phyloP scores from a whole-genome alignment of 164 flowering plant genomes.

The Aristolochia fimbriata region DNA sequence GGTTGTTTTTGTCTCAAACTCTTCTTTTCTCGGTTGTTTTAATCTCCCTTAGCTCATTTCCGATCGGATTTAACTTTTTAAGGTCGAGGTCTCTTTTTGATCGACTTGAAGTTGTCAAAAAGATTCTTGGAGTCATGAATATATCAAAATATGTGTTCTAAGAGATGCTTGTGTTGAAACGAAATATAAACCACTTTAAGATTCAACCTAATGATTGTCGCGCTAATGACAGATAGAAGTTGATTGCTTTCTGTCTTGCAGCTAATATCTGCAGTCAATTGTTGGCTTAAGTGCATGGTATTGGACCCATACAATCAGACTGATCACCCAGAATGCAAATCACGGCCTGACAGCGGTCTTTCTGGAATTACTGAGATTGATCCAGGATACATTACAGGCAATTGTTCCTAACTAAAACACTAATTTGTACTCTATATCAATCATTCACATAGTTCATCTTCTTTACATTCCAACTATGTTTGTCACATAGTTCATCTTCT shows the following conservation, averaged over 20 bases:
- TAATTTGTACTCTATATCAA: background rate
- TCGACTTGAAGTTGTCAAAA: too few relatives aligned
- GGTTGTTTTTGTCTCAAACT: background rate
- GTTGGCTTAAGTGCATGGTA: slow-evolving; percentile 95
- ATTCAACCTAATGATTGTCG: too few relatives aligned
- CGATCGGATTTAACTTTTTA: too few relatives aligned
- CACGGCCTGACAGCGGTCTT: slow-evolving; percentile 97
- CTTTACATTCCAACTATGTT: too few relatives aligned
- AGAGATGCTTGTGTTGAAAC: too few relatives aligned
- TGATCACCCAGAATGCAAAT: slow-evolving; percentile 93
- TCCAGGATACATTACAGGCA: slow-evolving; percentile 97
- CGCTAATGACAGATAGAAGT: too few relatives aligned
- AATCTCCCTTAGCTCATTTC: background rate
- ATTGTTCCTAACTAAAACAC: background rate
- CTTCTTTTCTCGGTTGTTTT: slow-evolving; percentile 1
- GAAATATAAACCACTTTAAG: too few relatives aligned
- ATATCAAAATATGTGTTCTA: too few relatives aligned
- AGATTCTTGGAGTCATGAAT: too few relatives aligned
- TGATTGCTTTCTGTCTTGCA: slow-evolving; percentile 20
- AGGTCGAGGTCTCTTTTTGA: too few relatives aligned
- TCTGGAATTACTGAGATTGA: slow-evolving; percentile 97
- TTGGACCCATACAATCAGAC: slow-evolving; percentile 96
- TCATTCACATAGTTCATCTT: background rate
- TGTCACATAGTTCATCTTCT: background rate
- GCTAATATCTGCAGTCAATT: slow-evolving; percentile 93